These are phyloP conservation scores for Pelargonium citronellum DNA, from an alignment of 441 rosid genomes.

Conservation along the genomic window DNA sequence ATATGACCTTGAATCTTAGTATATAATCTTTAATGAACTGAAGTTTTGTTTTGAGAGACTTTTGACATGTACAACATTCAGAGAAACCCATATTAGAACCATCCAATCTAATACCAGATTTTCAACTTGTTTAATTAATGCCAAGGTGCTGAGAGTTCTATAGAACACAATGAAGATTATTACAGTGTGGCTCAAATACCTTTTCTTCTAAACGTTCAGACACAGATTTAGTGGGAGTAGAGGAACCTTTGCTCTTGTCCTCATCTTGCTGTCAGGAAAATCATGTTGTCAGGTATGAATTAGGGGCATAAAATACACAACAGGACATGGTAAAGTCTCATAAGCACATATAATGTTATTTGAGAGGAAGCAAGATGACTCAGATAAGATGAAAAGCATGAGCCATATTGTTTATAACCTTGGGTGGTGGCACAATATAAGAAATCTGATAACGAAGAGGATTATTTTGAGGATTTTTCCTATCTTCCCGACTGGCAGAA, in stretches of 20 bases:
- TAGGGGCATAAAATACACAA: constrained; percentile 3
- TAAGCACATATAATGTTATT: constrained; percentile 9
- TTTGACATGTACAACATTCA: too few relatives aligned
- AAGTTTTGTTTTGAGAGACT: too few relatives aligned
- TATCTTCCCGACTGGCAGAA: constrained; percentile 37
- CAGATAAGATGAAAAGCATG: constrained; percentile 11
- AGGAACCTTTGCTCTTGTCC: constrained; percentile 58
- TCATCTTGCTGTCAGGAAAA: constrained; percentile 55
- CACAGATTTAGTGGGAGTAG: constrained; percentile 47
- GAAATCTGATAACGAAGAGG: constrained; percentile 62
- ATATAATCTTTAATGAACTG: too few relatives aligned
- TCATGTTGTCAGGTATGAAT: background rate
- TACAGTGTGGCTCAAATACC: constrained; percentile 36
- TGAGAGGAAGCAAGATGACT: constrained; percentile 5
- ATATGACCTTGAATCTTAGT: too few relatives aligned
- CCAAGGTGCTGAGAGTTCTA: background rate
- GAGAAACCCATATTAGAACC: too few relatives aligned
- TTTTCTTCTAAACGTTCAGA: constrained; percentile 76
- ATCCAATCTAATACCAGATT: too few relatives aligned
- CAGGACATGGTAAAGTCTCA: constrained; percentile 10
- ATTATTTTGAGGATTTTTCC: constrained; percentile 55
- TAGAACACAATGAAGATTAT: background rate
- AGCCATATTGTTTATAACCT: constrained; percentile 44
- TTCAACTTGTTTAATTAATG: background rate
- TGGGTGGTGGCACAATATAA: constrained; percentile 76